These are phyloP conservation scores for Kondoa subrosea DNA, from an alignment of 768 basidiomycete species.

Conservation along the genomic window DNA sequence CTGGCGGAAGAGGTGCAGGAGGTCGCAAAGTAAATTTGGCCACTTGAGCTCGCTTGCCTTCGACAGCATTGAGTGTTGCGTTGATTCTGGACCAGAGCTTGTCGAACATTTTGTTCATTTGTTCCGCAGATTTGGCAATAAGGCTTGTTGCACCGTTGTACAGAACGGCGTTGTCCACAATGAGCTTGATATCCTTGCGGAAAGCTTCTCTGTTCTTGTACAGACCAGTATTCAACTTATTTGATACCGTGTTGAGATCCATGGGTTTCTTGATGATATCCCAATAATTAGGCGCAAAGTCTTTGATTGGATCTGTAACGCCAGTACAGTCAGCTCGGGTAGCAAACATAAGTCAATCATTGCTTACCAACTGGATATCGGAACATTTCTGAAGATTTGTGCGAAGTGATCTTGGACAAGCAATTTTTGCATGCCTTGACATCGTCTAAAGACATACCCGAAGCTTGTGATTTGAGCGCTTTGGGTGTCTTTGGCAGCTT, in stretches of 20 bases:
- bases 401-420: constrained; percentile 56
- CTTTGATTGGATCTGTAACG: constrained; percentile 59
- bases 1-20: constrained; percentile 14
- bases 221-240: constrained; percentile 68
- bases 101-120: constrained; percentile 65
- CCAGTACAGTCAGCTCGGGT: neutral
- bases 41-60: constrained; percentile 6
- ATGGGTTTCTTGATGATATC: constrained; percentile 80
- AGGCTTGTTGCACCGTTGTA: constrained; percentile 62
- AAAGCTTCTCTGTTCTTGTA: constrained; percentile 73
- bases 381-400: constrained; percentile 61
- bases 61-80: constrained; percentile 44
- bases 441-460: constrained; percentile 24
- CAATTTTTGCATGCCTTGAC: constrained; percentile 23
- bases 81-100: constrained; percentile 76
- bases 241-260: constrained; percentile 76
- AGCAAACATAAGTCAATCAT: neutral
- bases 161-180: constrained; percentile 67
- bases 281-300: constrained; percentile 76
- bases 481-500: constrained; percentile 7
- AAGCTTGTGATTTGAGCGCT: constrained; percentile 23
- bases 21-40: neutral
- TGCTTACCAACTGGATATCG: constrained; percentile 50
- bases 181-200: constrained; percentile 67
- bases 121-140: constrained; percentile 57